phyloP scores from a whole-genome alignment of 2,329 filamentous ascomycete genomes.

The Ophiocordyceps unilateralis region DNA sequence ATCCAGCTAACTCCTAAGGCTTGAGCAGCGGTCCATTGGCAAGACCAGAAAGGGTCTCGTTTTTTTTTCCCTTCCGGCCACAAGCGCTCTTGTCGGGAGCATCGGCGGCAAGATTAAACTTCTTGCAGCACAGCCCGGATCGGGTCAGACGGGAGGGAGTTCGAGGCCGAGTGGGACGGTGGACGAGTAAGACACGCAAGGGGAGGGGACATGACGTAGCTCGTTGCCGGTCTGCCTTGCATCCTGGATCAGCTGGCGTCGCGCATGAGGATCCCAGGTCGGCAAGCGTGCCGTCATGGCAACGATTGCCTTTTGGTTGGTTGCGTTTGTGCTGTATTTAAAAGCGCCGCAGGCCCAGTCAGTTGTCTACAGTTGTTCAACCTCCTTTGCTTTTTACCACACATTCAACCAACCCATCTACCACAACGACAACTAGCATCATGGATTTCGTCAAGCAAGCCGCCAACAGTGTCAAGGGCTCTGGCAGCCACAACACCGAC shows the following conservation, averaged over 20 bases:
- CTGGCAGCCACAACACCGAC: slow-evolving; percentile 5
- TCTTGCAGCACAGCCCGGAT: not conserved
- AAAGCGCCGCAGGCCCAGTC: not conserved
- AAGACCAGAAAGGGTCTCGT: no score
- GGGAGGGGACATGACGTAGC: slow-evolving; percentile 1
- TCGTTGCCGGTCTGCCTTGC: not conserved
- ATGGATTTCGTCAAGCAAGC: slow-evolving; percentile 25
- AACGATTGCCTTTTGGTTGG: not conserved
- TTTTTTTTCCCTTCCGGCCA: no score
- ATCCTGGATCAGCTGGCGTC: not conserved
- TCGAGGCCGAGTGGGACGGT: not conserved
- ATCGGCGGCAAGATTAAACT: not conserved
- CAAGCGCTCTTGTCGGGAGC: not conserved
- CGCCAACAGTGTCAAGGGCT: slow-evolving; percentile 6
- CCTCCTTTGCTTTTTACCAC: no score
- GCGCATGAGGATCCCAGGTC: not conserved
- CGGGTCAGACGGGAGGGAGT: not conserved
- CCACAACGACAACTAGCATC: slow-evolving; percentile 4
- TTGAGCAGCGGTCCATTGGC: no score
- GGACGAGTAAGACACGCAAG: not conserved
- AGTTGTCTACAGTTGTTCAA: no score
- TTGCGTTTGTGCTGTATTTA: not conserved
- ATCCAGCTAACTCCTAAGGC: no score
- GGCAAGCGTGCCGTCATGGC: not conserved
- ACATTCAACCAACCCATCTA: not conserved